A percentile compares a stretch with the other conserved stretches of the same genome.
Conservation (phyloP, 495 filamentous ascomycete species). For the Amorphotheca resinae region DNA sequence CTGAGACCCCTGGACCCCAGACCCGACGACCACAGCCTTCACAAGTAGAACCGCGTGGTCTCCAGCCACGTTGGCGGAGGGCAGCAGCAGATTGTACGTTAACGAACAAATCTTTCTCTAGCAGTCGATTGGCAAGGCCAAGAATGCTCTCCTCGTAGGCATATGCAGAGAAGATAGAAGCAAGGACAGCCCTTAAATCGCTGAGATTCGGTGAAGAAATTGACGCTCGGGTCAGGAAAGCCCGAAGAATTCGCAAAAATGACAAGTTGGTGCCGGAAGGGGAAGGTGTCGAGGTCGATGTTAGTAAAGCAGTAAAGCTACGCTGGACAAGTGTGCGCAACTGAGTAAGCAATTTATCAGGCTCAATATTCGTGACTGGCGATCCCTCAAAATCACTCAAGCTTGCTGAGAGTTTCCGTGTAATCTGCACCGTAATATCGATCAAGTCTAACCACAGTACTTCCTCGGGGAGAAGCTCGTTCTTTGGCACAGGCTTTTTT, state of each 20-base stretch:
- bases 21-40: constrained; percentile 71
- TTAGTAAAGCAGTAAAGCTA: constrained; percentile 78
- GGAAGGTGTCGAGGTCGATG: constrained; percentile 41
- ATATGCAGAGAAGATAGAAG: constrained; percentile 88
- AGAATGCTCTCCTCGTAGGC: constrained; percentile 85
- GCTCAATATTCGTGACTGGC: constrained; percentile 24
- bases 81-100: constrained; percentile 63
- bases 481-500: constrained; percentile 33
- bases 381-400: constrained; percentile 20
- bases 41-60: constrained; percentile 72
- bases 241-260: constrained; percentile 80
- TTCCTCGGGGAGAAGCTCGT: constrained; percentile 66
- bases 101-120: constrained; percentile 83
- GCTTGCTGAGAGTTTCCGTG: constrained; percentile 31
- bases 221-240: constrained; percentile 78
- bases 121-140: constrained; percentile 66
- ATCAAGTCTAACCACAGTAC: constrained; percentile 84
- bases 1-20: constrained; percentile 82
- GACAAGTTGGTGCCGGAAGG: constrained; percentile 42
- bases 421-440: constrained; percentile 69
- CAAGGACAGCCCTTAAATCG: constrained; percentile 72
- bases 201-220: constrained; percentile 71
- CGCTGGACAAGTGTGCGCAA: constrained; percentile 71
- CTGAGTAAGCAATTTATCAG: constrained; percentile 45
- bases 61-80: constrained; percentile 79